Base-by-base conservation (phyloP, 768 basidiomycete genomes). In the Lanmaoa pseudosensibilis region DNA sequence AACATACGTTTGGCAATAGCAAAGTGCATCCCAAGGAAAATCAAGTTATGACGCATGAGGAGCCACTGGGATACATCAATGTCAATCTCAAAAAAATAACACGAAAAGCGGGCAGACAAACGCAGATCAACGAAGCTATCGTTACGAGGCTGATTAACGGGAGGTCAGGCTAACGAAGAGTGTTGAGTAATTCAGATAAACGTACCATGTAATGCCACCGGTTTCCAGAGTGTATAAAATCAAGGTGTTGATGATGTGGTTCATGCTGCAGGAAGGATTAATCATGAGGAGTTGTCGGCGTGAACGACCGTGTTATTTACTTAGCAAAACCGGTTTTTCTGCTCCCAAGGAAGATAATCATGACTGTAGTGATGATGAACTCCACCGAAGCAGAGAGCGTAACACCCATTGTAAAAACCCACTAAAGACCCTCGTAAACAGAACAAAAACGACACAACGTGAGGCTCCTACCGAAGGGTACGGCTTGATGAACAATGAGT, bases 151-250 rank as follows among this genome's bases (percentile, higher is more conserved):
- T 72, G 38, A 45, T 36, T 25, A 8, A 44, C 6, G 2, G 33
- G 4, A 25, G 2, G 21, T 62, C 12, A 69, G 52, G 13, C 0
- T 5, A 3, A 47, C 7, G 4, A 52, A 32, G 8, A n/a, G 12
- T 2, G 3, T 6, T 0, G 15, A 18, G 1, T 9, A 2, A 18
- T 37, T 34, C 1, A 1, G 23, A 23, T 15, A 8, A 30, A 53
- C 59, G 4, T 54, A 76, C 77, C 75, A 76, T 25, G 83, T 83
- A 19, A 83, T 43, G 4, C 76, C 65, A 39, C 82, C 83, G 16
- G 77, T 81, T 60, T 84, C 83, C 33, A 84, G 72, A 0, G 81
- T 77, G 54, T 83, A 83, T 2, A 80, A 57, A 49, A 83, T 79
- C 58, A 83, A 61, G 0, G 71, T 67, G 55, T 83, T 82, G 44